Base-by-base conservation (phyloP, 495 filamentous ascomycete genomes). In the Bryoglossum gracile region DNA sequence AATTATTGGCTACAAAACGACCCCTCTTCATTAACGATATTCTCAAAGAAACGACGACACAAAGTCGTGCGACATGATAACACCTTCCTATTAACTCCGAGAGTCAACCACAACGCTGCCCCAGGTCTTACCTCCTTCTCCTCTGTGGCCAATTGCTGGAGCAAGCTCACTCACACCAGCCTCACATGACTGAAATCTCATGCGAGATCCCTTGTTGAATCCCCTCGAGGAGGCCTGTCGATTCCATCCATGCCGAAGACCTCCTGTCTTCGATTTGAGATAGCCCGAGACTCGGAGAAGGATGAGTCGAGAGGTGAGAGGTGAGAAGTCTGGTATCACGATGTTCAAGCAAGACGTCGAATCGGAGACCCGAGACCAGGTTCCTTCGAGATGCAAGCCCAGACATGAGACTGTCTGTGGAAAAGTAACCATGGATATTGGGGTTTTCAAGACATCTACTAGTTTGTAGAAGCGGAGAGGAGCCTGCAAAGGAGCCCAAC, bases 101-200 rank as follows among this genome's bases (percentile, higher is more conserved):
- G 16, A 36, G 11, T 43, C 30, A 37, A 19, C 25, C 43, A 50
- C 43, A 26, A n/a, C n/a, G 46, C 17, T 51, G 40, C 43, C 51
- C 55, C 46, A 54, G 50, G 55, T 48, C 50, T n/a, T 46, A n/a
- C 9, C 14, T 44, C 24, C 13, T 8, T 39, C 19, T 50, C 48
- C 46, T n/a, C n/a, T n/a, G n/a, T n/a, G 30, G 17, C 53, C 53
- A 59, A 56, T 59, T 47, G 46, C 14, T 24, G 40, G 9, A 6
- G 18, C 25, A 40, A 34, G 40, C 23, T 10, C 46, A 47, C 48
- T 47, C 52, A 57, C 50, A 60, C 53, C 32, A 22, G 43, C 18
- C 54, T 60, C 57, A 57, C 57, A 57, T 60, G 57, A 60, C 21
- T 52, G 43, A 45, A 48, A 23, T 35, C 22, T 51, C 46, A 52